Conservation (phyloP, 192 early-diverging fungal species). For the Dimargaris verticillata region DNA sequence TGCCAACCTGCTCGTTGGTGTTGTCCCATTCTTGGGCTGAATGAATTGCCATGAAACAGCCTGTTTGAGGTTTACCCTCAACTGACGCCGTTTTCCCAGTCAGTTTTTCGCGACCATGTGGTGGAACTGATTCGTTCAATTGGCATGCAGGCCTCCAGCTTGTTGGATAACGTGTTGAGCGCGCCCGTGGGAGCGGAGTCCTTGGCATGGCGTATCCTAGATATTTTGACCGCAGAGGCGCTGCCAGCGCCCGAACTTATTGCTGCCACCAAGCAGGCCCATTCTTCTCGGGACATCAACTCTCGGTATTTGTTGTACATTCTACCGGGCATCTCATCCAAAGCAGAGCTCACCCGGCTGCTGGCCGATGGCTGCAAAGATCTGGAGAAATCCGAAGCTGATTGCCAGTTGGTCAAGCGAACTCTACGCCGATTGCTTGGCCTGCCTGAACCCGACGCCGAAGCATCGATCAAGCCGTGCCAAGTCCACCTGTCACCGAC, state of each 20-base stretch:
- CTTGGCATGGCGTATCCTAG: background rate
- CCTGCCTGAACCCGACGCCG: background rate
- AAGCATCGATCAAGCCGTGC: background rate
- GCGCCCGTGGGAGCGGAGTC: background rate
- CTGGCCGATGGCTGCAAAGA: background rate
- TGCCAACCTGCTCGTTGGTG: no score
- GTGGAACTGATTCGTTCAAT: constrained; percentile 3
- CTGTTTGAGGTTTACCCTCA: constrained; percentile 2
- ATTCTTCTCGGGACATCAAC: background rate
- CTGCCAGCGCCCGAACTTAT: background rate
- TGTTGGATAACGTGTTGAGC: background rate
- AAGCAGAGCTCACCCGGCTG: background rate
- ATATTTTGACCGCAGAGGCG: background rate
- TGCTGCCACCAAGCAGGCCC: no score
- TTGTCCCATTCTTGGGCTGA: no score
- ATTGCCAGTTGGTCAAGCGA: background rate
- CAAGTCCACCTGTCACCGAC: background rate
- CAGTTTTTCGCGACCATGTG: constrained; percentile 4
- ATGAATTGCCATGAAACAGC: no score
- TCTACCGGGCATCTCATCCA: background rate
- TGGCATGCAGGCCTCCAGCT: background rate
- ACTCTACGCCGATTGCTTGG: background rate
- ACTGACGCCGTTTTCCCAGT: background rate
- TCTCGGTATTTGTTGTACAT: background rate
- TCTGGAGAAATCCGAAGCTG: background rate